Conservation (phyloP, 192 early-diverging fungal genomes). For the Phlyctochytrium planicorne region DNA sequence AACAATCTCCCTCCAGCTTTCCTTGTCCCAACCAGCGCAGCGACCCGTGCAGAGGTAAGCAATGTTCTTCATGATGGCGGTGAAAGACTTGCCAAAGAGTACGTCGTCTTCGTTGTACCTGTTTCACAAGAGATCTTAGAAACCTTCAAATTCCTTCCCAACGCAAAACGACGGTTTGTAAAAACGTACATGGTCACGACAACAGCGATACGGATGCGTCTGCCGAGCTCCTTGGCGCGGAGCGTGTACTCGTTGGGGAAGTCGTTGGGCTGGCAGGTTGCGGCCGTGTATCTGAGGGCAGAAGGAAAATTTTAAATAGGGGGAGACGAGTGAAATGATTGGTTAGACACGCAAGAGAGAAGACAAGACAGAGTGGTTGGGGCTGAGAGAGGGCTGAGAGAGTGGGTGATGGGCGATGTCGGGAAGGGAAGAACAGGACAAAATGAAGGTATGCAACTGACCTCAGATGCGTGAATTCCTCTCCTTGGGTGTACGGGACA, state of each 20-base stretch:
- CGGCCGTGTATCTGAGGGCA: slow-evolving; percentile 60
- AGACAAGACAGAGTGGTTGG: no score
- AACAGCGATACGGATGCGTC: slow-evolving; percentile 66
- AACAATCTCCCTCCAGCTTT: slow-evolving; percentile 72
- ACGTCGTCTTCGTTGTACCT: slow-evolving; percentile 55
- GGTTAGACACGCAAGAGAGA: no score
- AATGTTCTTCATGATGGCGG: slow-evolving; percentile 66
- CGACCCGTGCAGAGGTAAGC: slow-evolving; percentile 55
- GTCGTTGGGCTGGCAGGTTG: slow-evolving; percentile 66
- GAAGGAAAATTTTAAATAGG: background rate
- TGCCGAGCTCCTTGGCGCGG: slow-evolving; percentile 50
- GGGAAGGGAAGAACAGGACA: no score
- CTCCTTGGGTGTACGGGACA: slow-evolving; percentile 43
- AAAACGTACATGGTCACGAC: slow-evolving; percentile 76
- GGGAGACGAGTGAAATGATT: background rate
- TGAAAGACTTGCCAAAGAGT: slow-evolving; percentile 63
- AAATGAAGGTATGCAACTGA: slow-evolving; percentile 9
- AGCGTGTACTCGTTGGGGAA: slow-evolving; percentile 64
- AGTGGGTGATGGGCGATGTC: no score
- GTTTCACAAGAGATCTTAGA: no score
- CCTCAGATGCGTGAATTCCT: slow-evolving; percentile 71
- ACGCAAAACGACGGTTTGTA: background rate
- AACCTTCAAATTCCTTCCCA: no score
- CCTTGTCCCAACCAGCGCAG: slow-evolving; percentile 52
- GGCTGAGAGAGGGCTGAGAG: no score